phyloP scores from a whole-genome alignment of 139 green algal genomes.

The Tetratostichococcus sp. region DNA sequence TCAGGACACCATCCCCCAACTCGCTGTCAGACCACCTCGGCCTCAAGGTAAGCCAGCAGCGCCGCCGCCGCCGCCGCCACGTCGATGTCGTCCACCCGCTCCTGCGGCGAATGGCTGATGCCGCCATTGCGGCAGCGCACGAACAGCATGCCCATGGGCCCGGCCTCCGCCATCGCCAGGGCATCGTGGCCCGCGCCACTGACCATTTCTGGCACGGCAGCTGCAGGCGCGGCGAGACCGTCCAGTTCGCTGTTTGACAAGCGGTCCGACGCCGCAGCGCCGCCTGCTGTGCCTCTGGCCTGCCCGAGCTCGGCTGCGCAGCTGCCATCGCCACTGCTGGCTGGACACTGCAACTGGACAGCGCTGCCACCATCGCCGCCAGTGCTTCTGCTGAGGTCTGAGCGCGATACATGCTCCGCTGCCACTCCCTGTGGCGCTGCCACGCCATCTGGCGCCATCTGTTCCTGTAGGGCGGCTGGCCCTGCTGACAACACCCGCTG shows the following conservation, averaged over 20 bases:
- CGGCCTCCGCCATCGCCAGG: constrained; percentile 67
- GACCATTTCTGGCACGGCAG: constrained; percentile 50
- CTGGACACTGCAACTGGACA: too few species aligned
- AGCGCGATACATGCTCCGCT: too few species aligned
- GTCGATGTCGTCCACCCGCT: constrained; percentile 65
- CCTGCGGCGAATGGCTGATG: constrained; percentile 76
- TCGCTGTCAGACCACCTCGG: neutral
- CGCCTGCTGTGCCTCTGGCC: too few species aligned
- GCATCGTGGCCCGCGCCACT: constrained; percentile 89
- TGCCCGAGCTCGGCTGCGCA: too few species aligned
- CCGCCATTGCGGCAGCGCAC: constrained; percentile 72
- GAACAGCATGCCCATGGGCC: constrained; percentile 85
- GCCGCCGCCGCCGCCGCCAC: constrained; percentile 48
- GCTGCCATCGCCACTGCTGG: too few species aligned
- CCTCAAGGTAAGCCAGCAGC: constrained; percentile 8
- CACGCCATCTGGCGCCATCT: neutral
- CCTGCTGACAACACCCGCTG: neutral
- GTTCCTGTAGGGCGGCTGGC: too few species aligned
- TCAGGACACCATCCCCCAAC: too few species aligned
- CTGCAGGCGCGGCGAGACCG: too few species aligned
- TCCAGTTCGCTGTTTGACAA: too few species aligned
- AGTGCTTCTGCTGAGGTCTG: too few species aligned
- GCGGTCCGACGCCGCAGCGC: too few species aligned
- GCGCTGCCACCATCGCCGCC: too few species aligned
- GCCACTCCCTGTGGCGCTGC: neutral